Evolutionary conservation across 164 flowering plant genomes (phyloP), one percentile per base, ranked within the genome.

Genomic region (Paratinospora sagittata): DNA sequence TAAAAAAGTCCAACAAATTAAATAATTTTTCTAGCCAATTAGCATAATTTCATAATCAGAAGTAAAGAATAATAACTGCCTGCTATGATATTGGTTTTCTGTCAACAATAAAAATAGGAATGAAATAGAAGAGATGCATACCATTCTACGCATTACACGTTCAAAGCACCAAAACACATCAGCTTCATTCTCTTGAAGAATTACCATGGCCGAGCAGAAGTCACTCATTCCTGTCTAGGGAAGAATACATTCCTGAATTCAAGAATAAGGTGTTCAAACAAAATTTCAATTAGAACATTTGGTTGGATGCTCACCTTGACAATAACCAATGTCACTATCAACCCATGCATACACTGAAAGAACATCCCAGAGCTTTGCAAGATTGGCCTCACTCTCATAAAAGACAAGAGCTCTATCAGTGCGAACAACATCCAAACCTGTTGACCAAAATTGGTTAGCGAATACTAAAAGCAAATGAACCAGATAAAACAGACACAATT

Each of bases 141-240:
- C 98, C 90, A 94, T 72, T 84, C 90, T 90, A 71, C 91, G 92
- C 98, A 94, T 94, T 63, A 91, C 81, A 65, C 82, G 93, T 80
- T 90, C 89, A 81, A 90, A 91, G 80, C 98, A 94, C 98, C 98
- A 94, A 80, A 85, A 94, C 23, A 96, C 91, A 85, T 94, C 98
- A 3, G 95, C 98, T 83, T 94, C 97, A 75, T 94, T 74, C 70
- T 90, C 96, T 37, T 91, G 68, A 78, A 94, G 94, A 69, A 94
- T 79, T 65, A 88, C 77, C 86, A 91, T 87, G 30, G 98, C 95
- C 62, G 97, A 94, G 85, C 97, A 91, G 36, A 94, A 87, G 76
- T 94, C 98, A 80, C 82, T 91, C 97, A 94, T 94, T 74, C 98
- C 98, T 94, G 87, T 68, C 24, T 67, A 74, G 64, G 47, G 62